Conservation (phyloP, 108 stramenopile species). For the Nitzschia sp. region DNA sequence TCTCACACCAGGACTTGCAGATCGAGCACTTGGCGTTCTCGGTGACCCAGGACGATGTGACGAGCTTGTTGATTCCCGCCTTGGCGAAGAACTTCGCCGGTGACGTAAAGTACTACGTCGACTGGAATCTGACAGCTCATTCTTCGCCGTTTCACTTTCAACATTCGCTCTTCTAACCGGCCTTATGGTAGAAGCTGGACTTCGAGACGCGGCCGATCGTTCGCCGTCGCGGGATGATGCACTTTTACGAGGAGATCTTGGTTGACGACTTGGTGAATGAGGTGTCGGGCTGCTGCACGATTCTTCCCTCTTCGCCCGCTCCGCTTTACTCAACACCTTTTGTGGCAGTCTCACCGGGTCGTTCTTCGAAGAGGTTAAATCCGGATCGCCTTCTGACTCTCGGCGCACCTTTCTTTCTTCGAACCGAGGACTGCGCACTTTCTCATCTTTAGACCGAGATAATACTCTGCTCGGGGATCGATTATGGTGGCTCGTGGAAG, state of each 20-base stretch:
- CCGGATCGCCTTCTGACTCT: no score
- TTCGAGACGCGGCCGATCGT: no score
- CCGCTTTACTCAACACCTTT: conserved; percentile 1
- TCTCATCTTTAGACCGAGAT: no score
- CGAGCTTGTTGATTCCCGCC: background rate
- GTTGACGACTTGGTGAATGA: background rate
- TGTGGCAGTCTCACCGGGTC: no score
- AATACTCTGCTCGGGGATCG: no score
- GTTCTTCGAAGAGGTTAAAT: no score
- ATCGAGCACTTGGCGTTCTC: background rate
- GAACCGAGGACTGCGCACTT: no score
- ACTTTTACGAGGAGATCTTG: no score
- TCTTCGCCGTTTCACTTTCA: background rate
- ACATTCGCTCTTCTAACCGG: no score
- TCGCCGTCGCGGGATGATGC: no score
- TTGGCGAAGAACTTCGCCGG: background rate
- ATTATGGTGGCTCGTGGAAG: background rate
- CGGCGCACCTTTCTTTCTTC: no score
- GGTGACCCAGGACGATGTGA: background rate
- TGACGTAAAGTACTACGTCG: background rate
- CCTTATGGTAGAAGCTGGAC: no score
- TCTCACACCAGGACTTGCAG: background rate
- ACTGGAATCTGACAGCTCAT: background rate
- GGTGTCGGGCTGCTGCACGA: background rate
- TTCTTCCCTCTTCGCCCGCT: background rate